These are phyloP conservation scores for Nemania serpens DNA, from an alignment of 2,329 filamentous ascomycete genomes.

Conservation along the genomic window DNA sequence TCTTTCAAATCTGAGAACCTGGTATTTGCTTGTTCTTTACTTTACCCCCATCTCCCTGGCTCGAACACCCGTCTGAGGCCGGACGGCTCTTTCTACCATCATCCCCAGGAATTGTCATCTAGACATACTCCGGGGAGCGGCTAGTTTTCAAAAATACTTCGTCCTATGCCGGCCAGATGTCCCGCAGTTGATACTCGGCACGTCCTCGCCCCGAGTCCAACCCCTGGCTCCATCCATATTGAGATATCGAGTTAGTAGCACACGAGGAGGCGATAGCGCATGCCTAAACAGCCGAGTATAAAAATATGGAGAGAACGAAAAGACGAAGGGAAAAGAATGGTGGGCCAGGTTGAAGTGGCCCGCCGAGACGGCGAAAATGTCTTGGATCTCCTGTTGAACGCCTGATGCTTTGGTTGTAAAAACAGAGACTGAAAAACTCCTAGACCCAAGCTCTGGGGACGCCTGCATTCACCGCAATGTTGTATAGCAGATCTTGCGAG, in stretches of 20 bases:
- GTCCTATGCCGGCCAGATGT: background rate
- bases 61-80: background rate
- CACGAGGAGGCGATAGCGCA: background rate
- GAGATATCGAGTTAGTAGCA: conserved; percentile 11
- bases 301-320: conserved; percentile 5
- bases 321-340: conserved; percentile 42
- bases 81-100: background rate
- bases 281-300: background rate
- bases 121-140: background rate
- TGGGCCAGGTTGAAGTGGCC: conserved; percentile 70
- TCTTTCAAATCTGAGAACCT: background rate
- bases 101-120: background rate
- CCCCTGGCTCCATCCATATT: background rate
- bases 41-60: background rate
- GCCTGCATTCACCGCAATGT: conserved; percentile 65
- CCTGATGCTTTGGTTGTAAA: conserved; percentile 84
- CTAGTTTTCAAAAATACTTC: background rate
- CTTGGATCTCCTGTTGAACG: conserved; percentile 78
- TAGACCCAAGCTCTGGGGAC: conserved; percentile 63
- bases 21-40: background rate
- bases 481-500: conserved; percentile 65
- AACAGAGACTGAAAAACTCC: conserved; percentile 75
- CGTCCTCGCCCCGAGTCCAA: background rate
- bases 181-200: background rate
- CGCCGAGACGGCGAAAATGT: conserved; percentile 62